Base-by-base conservation (phyloP, 805 yeast genomes). In the Priceomyces melissophilus region DNA sequence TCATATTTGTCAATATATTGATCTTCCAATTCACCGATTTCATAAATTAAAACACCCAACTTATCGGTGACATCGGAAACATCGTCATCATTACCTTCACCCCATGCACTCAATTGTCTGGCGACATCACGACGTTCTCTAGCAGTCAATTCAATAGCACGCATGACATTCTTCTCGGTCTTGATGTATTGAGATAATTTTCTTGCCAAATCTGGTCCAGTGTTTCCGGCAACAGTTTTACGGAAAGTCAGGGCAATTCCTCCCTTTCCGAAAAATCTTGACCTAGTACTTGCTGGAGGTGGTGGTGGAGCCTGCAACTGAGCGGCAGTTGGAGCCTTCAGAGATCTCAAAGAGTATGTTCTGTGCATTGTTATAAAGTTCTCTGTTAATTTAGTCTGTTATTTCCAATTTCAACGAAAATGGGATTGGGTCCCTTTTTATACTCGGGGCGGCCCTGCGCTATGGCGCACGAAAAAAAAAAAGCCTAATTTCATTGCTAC, bases 311-410 rank as follows among this genome's bases (percentile, higher is more conserved):
- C 78, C 64, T 84, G 90, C 69, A 91, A 69, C 71, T 91, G 96
- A 52, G 96, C 80, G 45, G 98, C 98, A 43, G 99, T 90, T 47
- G 99, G 99, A 30, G 97, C 98, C 69, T 96, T 86, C 42, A 84
- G 67, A 56, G 89, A 82, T 80, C 99, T 89, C 70, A 91, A 77
- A 28, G 99, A 91, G 72, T 93, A 93, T 38, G 99, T 91, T 83
- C 97, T 86, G 78, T 91, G 97, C 99, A 93, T 93, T 50, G 37
- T 67, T 20, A 8, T 4, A 20, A 5, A 20, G 25, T 20, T 20
- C 25, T 20, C 25, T 20, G 25, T 20, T n/a, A 20, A 8, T 20
- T 20, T 20, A 20, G 25, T 20, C 25, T 20, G 4, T 20, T 20
- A 20, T 20, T 20, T 8, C 25, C 25, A 20, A 20, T 20, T 20